Evolutionary conservation across 345 rosid species (phyloP), one percentile per base, ranked within the genome.

Genomic region (Brassica incana): DNA sequence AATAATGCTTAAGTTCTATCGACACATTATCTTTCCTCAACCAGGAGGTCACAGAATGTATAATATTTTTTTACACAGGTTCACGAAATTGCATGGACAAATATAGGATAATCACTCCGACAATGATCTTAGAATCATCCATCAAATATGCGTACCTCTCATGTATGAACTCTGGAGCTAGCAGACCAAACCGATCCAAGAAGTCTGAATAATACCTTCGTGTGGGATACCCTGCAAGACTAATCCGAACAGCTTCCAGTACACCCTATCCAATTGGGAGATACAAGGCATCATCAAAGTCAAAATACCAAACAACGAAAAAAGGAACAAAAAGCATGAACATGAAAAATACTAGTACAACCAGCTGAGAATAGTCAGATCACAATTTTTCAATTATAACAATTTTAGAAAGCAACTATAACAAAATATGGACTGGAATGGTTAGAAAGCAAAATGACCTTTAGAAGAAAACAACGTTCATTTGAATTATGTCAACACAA

Each of bases 221-320:
- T 48, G 99, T 89, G 40, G 99, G 98, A 86, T 95, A 95, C 82
- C 98, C 98, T 30, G 99, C 99, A 72, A 95, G 84, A 88, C 99
- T 91, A 72, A 95, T 95, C 77, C 98, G 93, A 85, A 95, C 94
- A 70, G 99, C 99, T 88, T 95, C 99, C 80, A 95, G 66, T 77
- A 95, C 99, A 85, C 98, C 99, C 98, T 95, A 86, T 73, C 74
- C 80, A 80, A 74, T 60, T 70, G 59, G 65, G 76, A 80, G 61
- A 80, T 71, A 69, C 16, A 71, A 65, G 33, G 79, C 45, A 16
- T 68, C 65, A 78, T 63, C 74, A 71, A 78, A 63, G 43, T 73
- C 18, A 36, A 38, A 67, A 79, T 3, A 77, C 25, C 23, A 80
- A 66, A 58, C 73, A 58, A 72, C 32, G 72, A 27, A 65, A 64